Base-by-base conservation (phyloP, 768 basidiomycete species). In the Suillus tomentosus region DNA sequence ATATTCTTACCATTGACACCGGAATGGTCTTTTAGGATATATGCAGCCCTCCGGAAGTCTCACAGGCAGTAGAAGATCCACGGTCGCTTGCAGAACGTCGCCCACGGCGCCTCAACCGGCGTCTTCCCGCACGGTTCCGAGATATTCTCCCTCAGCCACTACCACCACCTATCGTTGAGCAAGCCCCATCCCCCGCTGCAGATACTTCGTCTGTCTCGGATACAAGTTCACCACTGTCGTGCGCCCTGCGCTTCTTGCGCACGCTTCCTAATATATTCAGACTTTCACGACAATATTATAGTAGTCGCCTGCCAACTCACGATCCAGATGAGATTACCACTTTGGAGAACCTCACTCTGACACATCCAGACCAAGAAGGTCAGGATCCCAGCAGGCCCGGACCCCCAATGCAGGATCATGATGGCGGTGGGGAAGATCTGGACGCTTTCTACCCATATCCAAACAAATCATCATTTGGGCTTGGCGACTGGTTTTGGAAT, bases 401-500 rank as follows among this genome's bases (percentile, higher is more conserved):
- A 3, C 8, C 1, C 9, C 17, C 17, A 53, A 31, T 53, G 27
- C 51, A 31, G 27, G 31, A 31, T 31, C 5, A 31, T 2, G 22
- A 7, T 8, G 3, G 31, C 31, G 4, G 27, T 11, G 2, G 11
- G 9, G 10, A 37, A 11, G 40, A 14, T 14, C 14, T 0, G 14
- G 42, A 43, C 3, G 42, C 50, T 17, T 66, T 68, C 24, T n/a
- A 61, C n/a, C 68, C 65, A 3, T 68, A 65, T 58, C 67, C 70
- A n/a, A 71, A 68, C 37, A 47, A 62, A 40, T 65, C 17, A 11
- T 62, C 68, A 8, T 71, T 70, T 40, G 40, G 22, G 8, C 57
- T 69, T 13, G 67, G 66, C 0, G 55, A 71, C 14, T 73, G 69
- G 70, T 69, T 64, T 62, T 73, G 70, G 68, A 65, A 65, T 19